Conservation (phyloP, 1,284 basidiomycete species). For the Tranzscheliella williamsii region DNA sequence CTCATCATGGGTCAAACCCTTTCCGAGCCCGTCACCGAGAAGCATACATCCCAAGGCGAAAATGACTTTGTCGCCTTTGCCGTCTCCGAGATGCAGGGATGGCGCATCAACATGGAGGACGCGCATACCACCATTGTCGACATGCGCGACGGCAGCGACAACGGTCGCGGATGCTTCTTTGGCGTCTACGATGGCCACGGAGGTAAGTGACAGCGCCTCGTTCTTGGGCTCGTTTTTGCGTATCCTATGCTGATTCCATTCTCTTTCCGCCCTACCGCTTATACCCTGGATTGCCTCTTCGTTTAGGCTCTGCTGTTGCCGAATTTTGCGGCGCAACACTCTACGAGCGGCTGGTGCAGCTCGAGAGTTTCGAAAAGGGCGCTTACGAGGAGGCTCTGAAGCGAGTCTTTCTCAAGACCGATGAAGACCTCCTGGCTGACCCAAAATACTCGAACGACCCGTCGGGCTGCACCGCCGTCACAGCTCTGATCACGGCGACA, state of each 20-base stretch:
- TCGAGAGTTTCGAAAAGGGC: constrained; percentile 73
- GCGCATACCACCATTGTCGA: constrained; percentile 80
- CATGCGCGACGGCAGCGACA: constrained; percentile 37
- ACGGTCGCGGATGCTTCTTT: constrained; percentile 71
- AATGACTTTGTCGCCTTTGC: constrained; percentile 80
- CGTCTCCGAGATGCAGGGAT: constrained; percentile 98
- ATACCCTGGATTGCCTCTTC: too few relatives aligned
- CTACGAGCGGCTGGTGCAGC: constrained; percentile 75
- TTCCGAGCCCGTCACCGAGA: constrained; percentile 73
- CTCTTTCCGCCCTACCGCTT: too few relatives aligned
- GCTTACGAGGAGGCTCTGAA: constrained; percentile 81
- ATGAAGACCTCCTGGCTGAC: constrained; percentile 91
- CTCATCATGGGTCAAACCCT: constrained; percentile 65
- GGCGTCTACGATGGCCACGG: constrained; percentile 99
- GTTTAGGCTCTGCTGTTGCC: constrained; percentile 85
- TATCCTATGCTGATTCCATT: too few relatives aligned
- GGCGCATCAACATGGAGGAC: constrained; percentile 99
- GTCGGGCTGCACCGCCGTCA: constrained; percentile 95
- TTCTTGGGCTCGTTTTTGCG: too few relatives aligned
- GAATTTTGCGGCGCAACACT: constrained; percentile 87
- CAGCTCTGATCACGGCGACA: constrained; percentile 64
- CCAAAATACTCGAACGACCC: constrained; percentile 85
- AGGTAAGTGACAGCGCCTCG: too few relatives aligned
- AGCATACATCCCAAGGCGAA: constrained; percentile 74
- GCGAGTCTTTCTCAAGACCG: constrained; percentile 86